Conservation (phyloP, 176 grass and related monocot species). For the Lolium rigidum region DNA sequence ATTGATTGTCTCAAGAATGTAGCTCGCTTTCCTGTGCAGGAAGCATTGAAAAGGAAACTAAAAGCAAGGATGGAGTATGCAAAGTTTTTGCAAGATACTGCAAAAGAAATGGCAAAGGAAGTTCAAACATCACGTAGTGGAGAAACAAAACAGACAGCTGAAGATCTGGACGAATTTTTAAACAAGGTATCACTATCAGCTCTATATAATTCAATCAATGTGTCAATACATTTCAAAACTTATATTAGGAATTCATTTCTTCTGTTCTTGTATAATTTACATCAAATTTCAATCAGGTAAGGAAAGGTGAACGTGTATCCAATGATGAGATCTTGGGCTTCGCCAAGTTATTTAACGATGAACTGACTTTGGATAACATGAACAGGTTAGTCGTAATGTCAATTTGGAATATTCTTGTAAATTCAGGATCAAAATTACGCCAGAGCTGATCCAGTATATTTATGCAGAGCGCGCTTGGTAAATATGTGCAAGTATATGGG, state of each 20-base stretch:
- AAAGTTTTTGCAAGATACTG: slow-evolving; percentile 98
- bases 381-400: slow-evolving; percentile 69
- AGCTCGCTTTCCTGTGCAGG: slow-evolving; percentile 56
- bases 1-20: slow-evolving; percentile 14
- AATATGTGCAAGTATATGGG: slow-evolving; percentile 99
- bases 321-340: slow-evolving; percentile 98
- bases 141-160: slow-evolving; percentile 91
- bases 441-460: slow-evolving; percentile 32
- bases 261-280: slow-evolving; percentile 45
- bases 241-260: slow-evolving; percentile 18
- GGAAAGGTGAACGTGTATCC: slow-evolving; percentile 84
- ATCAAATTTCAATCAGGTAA: slow-evolving; percentile 71
- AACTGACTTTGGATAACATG: slow-evolving; percentile 99
- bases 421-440: slow-evolving; percentile 29
- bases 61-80: slow-evolving; percentile 97
- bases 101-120: slow-evolving; percentile 98
- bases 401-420: slow-evolving; percentile 17
- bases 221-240: slow-evolving; percentile 5
- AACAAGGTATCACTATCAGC: slow-evolving; percentile 67
- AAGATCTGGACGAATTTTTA: slow-evolving; percentile 95
- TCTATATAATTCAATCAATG: slow-evolving; percentile 9
- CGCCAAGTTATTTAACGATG: slow-evolving; percentile 98
- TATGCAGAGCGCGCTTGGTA: slow-evolving; percentile 85
- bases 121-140: slow-evolving; percentile 83
- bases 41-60: slow-evolving; percentile 90